Base-by-base conservation (phyloP, 768 basidiomycete genomes). In the Baorangia bicolor region DNA sequence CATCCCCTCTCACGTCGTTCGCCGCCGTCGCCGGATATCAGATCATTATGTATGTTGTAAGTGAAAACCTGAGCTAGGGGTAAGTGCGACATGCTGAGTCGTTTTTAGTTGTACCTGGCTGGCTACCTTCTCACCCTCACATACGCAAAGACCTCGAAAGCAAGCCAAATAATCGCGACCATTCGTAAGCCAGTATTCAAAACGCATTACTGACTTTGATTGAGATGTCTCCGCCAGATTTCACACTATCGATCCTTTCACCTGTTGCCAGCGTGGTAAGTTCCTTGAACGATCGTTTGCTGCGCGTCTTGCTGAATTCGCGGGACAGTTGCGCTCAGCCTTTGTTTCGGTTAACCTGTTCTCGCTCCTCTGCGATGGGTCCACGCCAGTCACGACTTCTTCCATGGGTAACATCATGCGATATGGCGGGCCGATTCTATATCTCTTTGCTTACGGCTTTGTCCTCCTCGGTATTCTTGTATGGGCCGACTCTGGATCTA, bases 281-380 rank as follows among this genome's bases (percentile, higher is more conserved):
- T 78, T 5, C 18, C 21, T 44, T 40, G 42, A 28, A 10, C 31
- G 20, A 37, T 31, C 16, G 3, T 27, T 33, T 18, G 7, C 10
- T 7, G 21, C n/a, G 2, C 3, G 11, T 45, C n/a, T 14, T 25
- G 7, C 38, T 57, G 28, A 69, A 27, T 9, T 21, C 5, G 2
- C 5, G 10, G 16, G 16, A 42, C 54, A 89, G 88, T 67, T 82
- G 39, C 80, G 90, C 40, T 83, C 88, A 0, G 80, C 81, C 4
- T 77, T 93, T 20, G 81, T 93, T n/a, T 88, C 90, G 0, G 77
- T 88, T 59, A 91, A 92, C 63, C 69, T 90, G 4, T 93, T 92
- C 70, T 85, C 84, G 13, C 73, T 92, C 4, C 79, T 90, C 4
- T 91, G 90, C 63, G 72, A 84, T 54, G 86, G 85, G 9, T 69